These are phyloP conservation scores for Tremella yokohamensis DNA, from an alignment of 768 basidiomycete genomes.

Conservation along the genomic window DNA sequence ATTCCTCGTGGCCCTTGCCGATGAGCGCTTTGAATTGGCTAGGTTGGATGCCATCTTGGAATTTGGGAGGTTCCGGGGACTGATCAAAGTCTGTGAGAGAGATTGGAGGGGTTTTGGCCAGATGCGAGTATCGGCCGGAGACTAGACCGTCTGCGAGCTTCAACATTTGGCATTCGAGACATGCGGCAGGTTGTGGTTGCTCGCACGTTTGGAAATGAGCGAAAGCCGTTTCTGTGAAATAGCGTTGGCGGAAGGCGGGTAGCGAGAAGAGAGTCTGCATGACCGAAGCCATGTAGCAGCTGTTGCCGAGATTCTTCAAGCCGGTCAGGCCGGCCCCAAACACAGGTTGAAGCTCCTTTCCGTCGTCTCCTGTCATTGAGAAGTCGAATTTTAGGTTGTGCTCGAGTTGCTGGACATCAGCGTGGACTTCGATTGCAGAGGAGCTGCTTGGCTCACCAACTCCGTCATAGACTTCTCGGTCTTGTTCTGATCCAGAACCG, in stretches of 20 bases:
- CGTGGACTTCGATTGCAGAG: neutral
- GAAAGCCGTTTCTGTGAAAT: slow-evolving; percentile 55
- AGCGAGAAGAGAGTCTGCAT: slow-evolving; percentile 82
- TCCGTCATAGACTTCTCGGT: slow-evolving; percentile 98
- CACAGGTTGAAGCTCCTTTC: slow-evolving; percentile 78
- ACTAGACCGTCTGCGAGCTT: slow-evolving; percentile 90
- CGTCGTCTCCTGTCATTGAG: slow-evolving; percentile 78
- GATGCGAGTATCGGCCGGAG: slow-evolving; percentile 79
- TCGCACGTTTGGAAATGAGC: slow-evolving; percentile 64
- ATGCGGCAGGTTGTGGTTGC: slow-evolving; percentile 69
- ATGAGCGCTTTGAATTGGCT: slow-evolving; percentile 80
- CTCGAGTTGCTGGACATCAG: slow-evolving; percentile 72
- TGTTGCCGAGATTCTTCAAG: slow-evolving; percentile 87
- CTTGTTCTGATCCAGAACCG: slow-evolving; percentile 73
- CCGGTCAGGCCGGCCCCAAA: slow-evolving; percentile 88
- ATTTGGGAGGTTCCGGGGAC: slow-evolving; percentile 51
- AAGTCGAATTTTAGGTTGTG: slow-evolving; percentile 95
- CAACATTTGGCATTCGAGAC: slow-evolving; percentile 90
- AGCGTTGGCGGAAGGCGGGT: slow-evolving; percentile 69
- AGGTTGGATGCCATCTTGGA: slow-evolving; percentile 82
- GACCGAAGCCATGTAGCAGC: slow-evolving; percentile 96
- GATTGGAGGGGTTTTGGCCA: slow-evolving; percentile 52
- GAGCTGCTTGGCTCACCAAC: slow-evolving; percentile 59
- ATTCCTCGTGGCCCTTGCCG: slow-evolving; percentile 89
- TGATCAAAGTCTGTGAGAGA: slow-evolving; percentile 32